phyloP scores from a whole-genome alignment of 2,329 filamentous ascomycete genomes.

The Aspergillus brasiliensis region DNA sequence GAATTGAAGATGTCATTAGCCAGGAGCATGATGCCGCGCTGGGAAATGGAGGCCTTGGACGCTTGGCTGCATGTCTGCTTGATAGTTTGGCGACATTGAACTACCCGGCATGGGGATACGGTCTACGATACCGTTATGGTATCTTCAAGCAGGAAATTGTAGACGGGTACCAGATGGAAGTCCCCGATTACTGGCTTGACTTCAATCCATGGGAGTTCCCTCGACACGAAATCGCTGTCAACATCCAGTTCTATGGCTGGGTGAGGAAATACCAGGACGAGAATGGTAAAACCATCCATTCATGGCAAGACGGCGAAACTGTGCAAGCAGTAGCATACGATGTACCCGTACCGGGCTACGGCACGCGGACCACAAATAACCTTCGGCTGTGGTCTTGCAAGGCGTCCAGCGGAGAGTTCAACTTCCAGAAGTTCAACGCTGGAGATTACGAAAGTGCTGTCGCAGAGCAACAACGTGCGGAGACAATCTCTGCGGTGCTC shows the following conservation, averaged over 20 bases:
- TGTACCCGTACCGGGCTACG: constrained; percentile 86
- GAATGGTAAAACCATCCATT: constrained; percentile 70
- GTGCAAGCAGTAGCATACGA: constrained; percentile 94
- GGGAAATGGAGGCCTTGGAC: constrained; percentile 92
- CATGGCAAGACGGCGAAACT: constrained; percentile 91
- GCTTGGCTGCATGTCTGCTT: constrained; percentile 93
- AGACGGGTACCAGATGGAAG: constrained; percentile 95
- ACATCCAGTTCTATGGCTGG: constrained; percentile 93
- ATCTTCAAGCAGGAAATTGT: constrained; percentile 99
- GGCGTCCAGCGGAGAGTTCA: constrained; percentile 93
- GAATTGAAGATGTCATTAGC: constrained; percentile 90
- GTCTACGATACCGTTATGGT: constrained; percentile 89
- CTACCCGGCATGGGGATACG: constrained; percentile 97
- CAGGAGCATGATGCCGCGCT: constrained; percentile 97
- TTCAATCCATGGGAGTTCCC: constrained; percentile 99
- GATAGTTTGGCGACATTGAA: constrained; percentile 94
- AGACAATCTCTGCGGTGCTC: constrained; percentile 95
- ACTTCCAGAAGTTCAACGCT: constrained; percentile 99
- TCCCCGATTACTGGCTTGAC: constrained; percentile 98
- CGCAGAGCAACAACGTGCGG: constrained; percentile 96
- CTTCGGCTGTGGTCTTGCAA: constrained; percentile 97
- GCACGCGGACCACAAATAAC: constrained; percentile 91
- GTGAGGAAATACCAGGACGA: constrained; percentile 75
- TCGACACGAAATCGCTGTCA: constrained; percentile 89
- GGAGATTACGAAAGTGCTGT: constrained; percentile 98